Conservation (phyloP, 2,329 filamentous ascomycete species). For the Fusarium floridanum region DNA sequence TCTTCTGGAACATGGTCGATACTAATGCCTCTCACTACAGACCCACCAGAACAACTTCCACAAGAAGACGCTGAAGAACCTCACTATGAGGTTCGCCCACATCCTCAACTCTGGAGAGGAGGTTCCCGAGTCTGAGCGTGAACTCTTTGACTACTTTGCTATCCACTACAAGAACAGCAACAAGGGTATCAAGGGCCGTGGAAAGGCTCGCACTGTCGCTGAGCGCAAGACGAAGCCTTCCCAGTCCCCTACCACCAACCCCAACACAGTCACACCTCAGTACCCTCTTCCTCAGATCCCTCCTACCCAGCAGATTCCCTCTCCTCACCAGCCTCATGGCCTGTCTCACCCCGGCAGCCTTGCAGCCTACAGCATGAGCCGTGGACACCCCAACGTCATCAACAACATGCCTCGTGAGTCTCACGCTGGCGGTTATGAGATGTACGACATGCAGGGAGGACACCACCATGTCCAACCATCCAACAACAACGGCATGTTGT, state of each 20-base stretch:
- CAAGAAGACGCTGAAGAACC: conserved; percentile 74
- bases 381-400: conserved; percentile 44
- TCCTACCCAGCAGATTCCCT: conserved; percentile 34
- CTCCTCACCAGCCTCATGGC: conserved; percentile 40
- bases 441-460: conserved; percentile 62
- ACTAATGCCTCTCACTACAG: conserved; percentile 54
- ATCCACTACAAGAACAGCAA: conserved; percentile 97
- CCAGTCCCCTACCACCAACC: conserved; percentile 40
- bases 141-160: conserved; percentile 87
- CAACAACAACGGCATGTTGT: conserved; percentile 52
- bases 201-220: conserved; percentile 80
- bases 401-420: conserved; percentile 49
- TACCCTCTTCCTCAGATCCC: conserved; percentile 47
- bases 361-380: conserved; percentile 51
- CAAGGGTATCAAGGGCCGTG: conserved; percentile 97
- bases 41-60: conserved; percentile 97
- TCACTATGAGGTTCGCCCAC: conserved; percentile 78
- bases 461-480: conserved; percentile 40
- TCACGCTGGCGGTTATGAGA: conserved; percentile 55
- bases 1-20: background rate
- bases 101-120: conserved; percentile 66
- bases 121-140: conserved; percentile 75
- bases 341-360: conserved; percentile 47
- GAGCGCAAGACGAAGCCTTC: conserved; percentile 49
- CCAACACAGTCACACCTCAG: conserved; percentile 32